Evolutionary conservation across 169 alveolate species (phyloP), one percentile per base, ranked within the genome.

Genomic region (Prorocentrum cordatum): DNA sequence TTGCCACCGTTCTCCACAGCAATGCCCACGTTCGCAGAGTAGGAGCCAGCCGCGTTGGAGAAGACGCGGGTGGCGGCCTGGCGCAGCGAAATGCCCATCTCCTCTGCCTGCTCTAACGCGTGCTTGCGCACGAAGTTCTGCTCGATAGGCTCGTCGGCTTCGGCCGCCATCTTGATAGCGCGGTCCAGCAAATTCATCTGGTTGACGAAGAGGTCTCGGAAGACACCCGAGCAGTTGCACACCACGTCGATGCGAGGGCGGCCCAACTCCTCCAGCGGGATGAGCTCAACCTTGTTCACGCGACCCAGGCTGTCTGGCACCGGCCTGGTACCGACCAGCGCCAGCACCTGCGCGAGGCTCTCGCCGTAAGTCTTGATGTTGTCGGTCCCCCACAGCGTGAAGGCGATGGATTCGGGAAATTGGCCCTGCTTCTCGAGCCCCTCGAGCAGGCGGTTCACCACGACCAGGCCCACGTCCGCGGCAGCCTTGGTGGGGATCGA

Each of bases 341-440:
- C 92, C 75, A 84, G 50, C 39, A 84, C 92, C 92, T 84, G 92
- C 18, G 92, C 92, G 83, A 84, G 27, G 67, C 73, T 42, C 92
- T 84, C 92, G 18, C 92, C 92, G 58, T 84, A 84, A 35, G 92
- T 84, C 92, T 84, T 84, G 85, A 84, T 84, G 84, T 84, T 84
- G 84, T 84, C 92, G 0, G 92, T 84, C 54, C 92, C 92, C 92
- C 92, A 84, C 3, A 84, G 66, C 32, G 92, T 84, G 85, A 84
- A 84, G 73, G 92, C 92, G 27, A 84, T 68, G 42, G 92, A 68
- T 68, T 84, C 85, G n/a, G 92, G 92, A 73, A 47, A 32, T 77
- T 84, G 85, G 45, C 92, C 92, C 83, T 38, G 80, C 83, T 62
- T 54, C 26, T 33, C 58, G 24, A 68, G 36, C 10, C 82, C 38